Evolutionary conservation across 345 rosid species (phyloP), one percentile per base, ranked within the genome.

Genomic region (Lepidium sativum): DNA sequence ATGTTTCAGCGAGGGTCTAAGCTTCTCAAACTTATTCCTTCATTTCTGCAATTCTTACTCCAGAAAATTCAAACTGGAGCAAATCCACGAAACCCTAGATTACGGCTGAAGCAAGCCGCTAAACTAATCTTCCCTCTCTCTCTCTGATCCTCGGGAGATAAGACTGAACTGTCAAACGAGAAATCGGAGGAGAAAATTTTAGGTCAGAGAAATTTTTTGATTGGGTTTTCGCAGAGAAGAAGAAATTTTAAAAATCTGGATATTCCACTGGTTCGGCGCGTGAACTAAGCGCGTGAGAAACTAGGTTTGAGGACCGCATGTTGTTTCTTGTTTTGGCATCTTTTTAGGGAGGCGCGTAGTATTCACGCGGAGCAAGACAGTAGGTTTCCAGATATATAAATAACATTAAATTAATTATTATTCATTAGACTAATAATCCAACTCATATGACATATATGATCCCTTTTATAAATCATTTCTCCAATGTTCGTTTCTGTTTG

Each of bases 151-250:
- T 18, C 17, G 58, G 13, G 59, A 34, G 69, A 57, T 48, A 68
- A 62, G 65, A 75, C 56, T 66, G 63, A 65, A 71, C 56, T 49
- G 42, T 52, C 58, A 38, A 63, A 34, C 38, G 70, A 64, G 65
- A 72, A 66, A 75, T 25, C 61, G 80, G 73, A 77, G 81, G 79
- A 58, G 76, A 50, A 54, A 29, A 20, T 2, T 63, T 48, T 43
- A 44, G 58, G 47, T 53, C 68, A 70, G 68, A 70, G 68, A 70
- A 54, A 37, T 0, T 27, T n/a, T 27, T 9, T 49, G 59, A 71
- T 63, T 67, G 6, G 35, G 61, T 42, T 27, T 70, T 35, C 31
- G 60, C 13, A 44, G 52, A 14, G 27, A 32, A 14, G 34, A 49
- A 49, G 31, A 27, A 27, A 5, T 16, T 69, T 69, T 31, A 48